Base-by-base conservation (phyloP, 306 rosid species). In the Biancaea sappan region DNA sequence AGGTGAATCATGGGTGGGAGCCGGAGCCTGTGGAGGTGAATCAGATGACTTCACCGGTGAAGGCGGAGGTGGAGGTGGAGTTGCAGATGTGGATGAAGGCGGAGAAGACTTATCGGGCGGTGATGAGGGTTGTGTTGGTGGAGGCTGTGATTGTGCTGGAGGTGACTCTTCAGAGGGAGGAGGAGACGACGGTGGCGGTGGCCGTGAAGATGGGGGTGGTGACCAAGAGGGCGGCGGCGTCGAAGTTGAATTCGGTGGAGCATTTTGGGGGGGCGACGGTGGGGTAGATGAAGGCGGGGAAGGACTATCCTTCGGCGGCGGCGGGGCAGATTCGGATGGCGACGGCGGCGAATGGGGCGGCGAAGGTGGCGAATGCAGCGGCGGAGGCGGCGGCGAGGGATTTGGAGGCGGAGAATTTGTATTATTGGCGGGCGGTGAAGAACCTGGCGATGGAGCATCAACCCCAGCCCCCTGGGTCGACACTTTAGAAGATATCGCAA, bases 41-140 rank as follows among this genome's bases (percentile, higher is more conserved):
- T 31, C 19, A 6, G 50, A 11, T 44, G 50, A 47, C 22, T 47
- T 61, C 67, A n/a, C 28, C 47, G n/a, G 43, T 18, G 4, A 4
- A 35, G 68, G n/a, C 4, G 68, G 68, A 11, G 68, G 5, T n/a
- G 65, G 16, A 12, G 74, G n/a, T 16, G 77, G 1, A 48, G 44
- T 2, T 21, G 74, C 13, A 43, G 78, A 13, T 1, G 13, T 1
- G 65, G 31, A 35, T 35, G 46, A 2, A 6, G 65, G 19, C 9
- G 74, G 53, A 11, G 66, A 24, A 18, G 69, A 12, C 0, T 57
- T 41, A 6, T 46, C 11, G 14, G 75, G 19, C 0, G 82, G 80
- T 12, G 89, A 68, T 5, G 91, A 77, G 35, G 61, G 2, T 3
- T 18, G 18, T 2, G 62, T n/a, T 13, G 37, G 18, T 26, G 35